phyloP scores from a whole-genome alignment of 2,329 filamentous ascomycete genomes.

The Colletotrichum eleusines region DNA sequence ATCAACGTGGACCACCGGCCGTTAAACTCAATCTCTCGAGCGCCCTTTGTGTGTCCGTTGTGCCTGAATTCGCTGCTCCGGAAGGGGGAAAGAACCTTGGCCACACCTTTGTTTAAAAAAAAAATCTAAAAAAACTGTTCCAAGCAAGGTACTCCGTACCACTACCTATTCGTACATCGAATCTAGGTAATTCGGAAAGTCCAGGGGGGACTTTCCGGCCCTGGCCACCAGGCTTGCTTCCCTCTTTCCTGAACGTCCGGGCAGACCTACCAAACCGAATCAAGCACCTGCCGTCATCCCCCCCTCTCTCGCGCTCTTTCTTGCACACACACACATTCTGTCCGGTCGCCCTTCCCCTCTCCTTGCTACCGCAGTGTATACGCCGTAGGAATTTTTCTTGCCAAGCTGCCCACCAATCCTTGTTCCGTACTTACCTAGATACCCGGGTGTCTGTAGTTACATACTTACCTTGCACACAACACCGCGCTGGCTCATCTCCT shows the following conservation, averaged over 20 bases:
- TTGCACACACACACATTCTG: not conserved
- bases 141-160: too few relatives aligned
- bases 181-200: not conserved
- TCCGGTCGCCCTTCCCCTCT: not conserved
- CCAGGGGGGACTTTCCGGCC: not conserved
- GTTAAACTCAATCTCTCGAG: slow-evolving; percentile 1
- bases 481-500: slow-evolving; percentile 8
- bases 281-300: slow-evolving; percentile 30
- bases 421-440: too few relatives aligned
- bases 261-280: slow-evolving; percentile 22
- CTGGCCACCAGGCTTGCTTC: slow-evolving; percentile 19
- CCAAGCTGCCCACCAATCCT: slow-evolving; percentile 27
- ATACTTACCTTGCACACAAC: slow-evolving; percentile 26
- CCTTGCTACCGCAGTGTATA: not conserved
- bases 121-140: not conserved
- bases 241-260: slow-evolving; percentile 34
- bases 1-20: not conserved
- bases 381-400: not conserved
- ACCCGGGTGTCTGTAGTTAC: slow-evolving; percentile 13
- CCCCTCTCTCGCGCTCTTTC: slow-evolving; percentile 8
- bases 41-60: not conserved
- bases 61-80: not conserved
- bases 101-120: not conserved
- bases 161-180: not conserved
- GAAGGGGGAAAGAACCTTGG: not conserved